These are phyloP conservation scores for Aspergillus thermomutatus DNA, from an alignment of 2,329 filamentous ascomycete genomes.

Conservation along the genomic window DNA sequence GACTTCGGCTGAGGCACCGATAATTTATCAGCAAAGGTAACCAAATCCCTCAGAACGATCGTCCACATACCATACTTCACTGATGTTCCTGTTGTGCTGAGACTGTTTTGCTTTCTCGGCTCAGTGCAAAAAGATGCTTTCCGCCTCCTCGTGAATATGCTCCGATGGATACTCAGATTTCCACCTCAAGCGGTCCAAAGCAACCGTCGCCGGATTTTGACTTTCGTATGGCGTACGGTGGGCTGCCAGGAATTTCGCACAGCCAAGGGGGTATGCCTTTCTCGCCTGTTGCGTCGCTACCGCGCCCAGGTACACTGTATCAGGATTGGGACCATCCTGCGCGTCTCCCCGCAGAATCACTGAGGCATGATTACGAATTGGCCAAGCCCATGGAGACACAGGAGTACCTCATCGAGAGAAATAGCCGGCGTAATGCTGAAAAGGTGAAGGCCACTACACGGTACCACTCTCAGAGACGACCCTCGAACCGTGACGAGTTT, in stretches of 20 bases:
- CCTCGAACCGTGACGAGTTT: constrained; percentile 83
- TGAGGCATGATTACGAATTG: constrained; percentile 32
- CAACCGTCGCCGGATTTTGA: constrained; percentile 29
- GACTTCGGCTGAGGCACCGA: constrained; percentile 23
- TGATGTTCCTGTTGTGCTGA: constrained; percentile 14
- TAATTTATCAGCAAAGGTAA: constrained; percentile 40
- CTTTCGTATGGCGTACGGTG: constrained; percentile 28
- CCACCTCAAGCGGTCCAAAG: constrained; percentile 17
- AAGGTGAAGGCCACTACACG: constrained; percentile 29
- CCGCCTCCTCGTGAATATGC: constrained; percentile 26
- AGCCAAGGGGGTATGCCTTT: constrained; percentile 27
- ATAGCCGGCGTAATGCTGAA: constrained; percentile 31
- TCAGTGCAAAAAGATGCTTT: constrained; percentile 31
- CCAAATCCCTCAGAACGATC: constrained; percentile 6
- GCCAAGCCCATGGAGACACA: constrained; percentile 30
- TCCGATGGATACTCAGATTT: constrained; percentile 26
- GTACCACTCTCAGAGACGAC: constrained; percentile 58
- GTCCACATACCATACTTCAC: constrained; percentile 1
- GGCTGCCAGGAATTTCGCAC: constrained; percentile 26
- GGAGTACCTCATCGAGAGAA: constrained; percentile 37
- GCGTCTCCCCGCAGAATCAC: constrained; percentile 28
- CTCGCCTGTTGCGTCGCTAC: constrained; percentile 28
- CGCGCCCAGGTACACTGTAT: constrained; percentile 28
- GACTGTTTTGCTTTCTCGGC: constrained; percentile 13
- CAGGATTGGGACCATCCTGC: constrained; percentile 33